A percentile compares a stretch with the other conserved stretches of the same genome.
Evolutionary conservation across 768 basidiomycete species (phyloP).

Genomic region (Suillus subalutaceus): DNA sequence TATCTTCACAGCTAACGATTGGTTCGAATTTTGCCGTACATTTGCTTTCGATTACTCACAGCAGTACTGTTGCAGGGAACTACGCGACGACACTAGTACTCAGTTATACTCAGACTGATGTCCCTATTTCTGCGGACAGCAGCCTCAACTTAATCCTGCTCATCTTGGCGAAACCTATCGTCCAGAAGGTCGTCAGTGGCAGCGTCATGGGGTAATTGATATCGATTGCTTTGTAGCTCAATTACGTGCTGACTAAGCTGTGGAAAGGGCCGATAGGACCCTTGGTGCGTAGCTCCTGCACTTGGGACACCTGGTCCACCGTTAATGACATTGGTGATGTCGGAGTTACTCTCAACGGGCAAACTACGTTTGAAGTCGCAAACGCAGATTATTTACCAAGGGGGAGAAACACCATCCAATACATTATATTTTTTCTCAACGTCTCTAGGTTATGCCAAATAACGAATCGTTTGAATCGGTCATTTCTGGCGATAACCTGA

Average conservation of each 20-base stretch:
- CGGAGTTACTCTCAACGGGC: slow-evolving; percentile 59
- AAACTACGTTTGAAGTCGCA: slow-evolving; percentile 59
- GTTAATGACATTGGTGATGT: slow-evolving; percentile 59
- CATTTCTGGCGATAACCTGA: slow-evolving; percentile 65
- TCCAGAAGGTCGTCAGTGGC: slow-evolving; percentile 67
- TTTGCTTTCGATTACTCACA: slow-evolving; percentile 9
- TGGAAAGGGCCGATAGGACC: too few relatives aligned
- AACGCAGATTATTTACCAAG: slow-evolving; percentile 60
- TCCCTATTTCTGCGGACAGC: slow-evolving; percentile 63
- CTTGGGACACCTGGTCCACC: too few relatives aligned
- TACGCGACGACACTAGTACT: slow-evolving; percentile 67
- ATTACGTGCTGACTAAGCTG: too few relatives aligned
- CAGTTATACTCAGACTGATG: slow-evolving; percentile 56
- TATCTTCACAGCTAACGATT: slow-evolving; percentile 58
- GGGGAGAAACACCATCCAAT: slow-evolving; percentile 20
- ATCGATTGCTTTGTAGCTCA: too few relatives aligned
- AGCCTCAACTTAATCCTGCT: slow-evolving; percentile 68
- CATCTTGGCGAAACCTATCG: slow-evolving; percentile 71
- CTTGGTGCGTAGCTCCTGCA: too few relatives aligned
- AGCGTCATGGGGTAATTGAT: slow-evolving; percentile 52
- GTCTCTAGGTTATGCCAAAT: slow-evolving; percentile 53
- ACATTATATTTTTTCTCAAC: neutral
- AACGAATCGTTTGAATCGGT: slow-evolving; percentile 70
- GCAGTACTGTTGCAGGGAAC: slow-evolving; percentile 45
- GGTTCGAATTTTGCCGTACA: slow-evolving; percentile 35